Evolutionary conservation across 169 alveolate species (phyloP), one percentile per base, ranked within the genome.

Genomic region (Cryptosporidium andersoni): DNA sequence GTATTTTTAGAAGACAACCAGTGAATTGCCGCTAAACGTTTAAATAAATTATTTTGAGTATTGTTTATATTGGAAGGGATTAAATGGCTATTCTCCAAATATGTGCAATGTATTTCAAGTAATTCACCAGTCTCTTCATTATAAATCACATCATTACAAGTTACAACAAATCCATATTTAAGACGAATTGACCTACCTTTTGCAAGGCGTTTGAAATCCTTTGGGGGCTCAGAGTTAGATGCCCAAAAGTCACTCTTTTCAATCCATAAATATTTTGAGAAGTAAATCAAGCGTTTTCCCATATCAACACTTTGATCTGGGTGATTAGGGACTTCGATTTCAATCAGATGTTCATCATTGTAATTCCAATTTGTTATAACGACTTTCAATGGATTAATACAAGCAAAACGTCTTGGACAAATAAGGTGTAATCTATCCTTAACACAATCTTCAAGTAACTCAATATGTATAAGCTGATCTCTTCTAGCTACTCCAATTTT

Each of bases 401-500:
- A 94, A 34, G 94, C 92, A 93, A 92, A 90, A 34, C 96, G 89
- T 89, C 96, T 93, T 48, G 94, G 94, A n/a, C 96, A 95, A 11
- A 66, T 90, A 49, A 88, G 62, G 55, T 94, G 95, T 53, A 91
- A 88, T 62, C 90, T 96, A 42, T 92, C 93, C 91, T 98, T 93
- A 14, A 96, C 94, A 81, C 98, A 96, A 80, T 94, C 94, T 81
- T 97, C 99, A 14, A 98, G 82, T n/a, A 97, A 90, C 52, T 96
- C 96, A 53, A 96, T 89, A 6, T 95, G 92, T 16, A 97, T 96
- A 64, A 95, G 90, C 89, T 96, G 96, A 81, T 96, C 99, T 64
- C 98, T 92, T 80, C 98, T 95, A 2, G 99, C 95, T 6, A 97
- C 99, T 4, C 99, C 99, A 11, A 97, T 96, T 60, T 91, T 90